Evolutionary conservation across 2,329 filamentous ascomycete species (phyloP), one percentile per base, ranked within the genome.

Genomic region (Acrocalymma vagum): DNA sequence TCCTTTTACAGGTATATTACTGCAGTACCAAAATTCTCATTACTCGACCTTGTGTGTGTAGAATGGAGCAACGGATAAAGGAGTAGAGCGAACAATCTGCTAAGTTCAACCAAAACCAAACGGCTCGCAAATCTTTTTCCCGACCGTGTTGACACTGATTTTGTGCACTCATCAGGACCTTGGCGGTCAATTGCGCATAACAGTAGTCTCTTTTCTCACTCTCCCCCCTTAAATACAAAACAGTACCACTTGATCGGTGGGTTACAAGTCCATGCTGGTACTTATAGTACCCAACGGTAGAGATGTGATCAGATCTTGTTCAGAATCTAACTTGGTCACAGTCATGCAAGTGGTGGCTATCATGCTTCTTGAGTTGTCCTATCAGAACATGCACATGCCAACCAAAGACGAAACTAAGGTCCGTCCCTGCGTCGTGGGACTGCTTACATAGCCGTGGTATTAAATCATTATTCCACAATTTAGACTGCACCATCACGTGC

Each of bases 121-220:
- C 45, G 45, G 6, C 47, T 73, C 42, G 29, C 63, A 2, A 52
- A 53, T 4, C 25, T 73, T 7, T 55, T 73, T 5, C 71, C 70
- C 4, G 51, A 61, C 6, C 11, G 51, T 17, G 49, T 60, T 4
- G 55, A 64, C 31, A 33, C 56, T 1, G 29, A 61, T 0, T 58
- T 55, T 7, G 41, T 62, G 2, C 71, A 71, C 37, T 30, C 45
- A 13, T 55, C 51, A 6, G 60, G 53, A 5, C 71, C 72, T 4
- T 74, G 71, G 72, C 73, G 70, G 70, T 67, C 58, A n/a, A 35
- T 70, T 1, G 44, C 72, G 10, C 70, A 73, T 37, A 59, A 65
- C 9, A 47, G 58, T 61, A 41, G 54, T 50, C 8, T 29, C 8
- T 2, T 6, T 6, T 5, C 2, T 3, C n/a, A n/a, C n/a, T n/a